These are phyloP conservation scores for Phaeotremella fagi DNA, from an alignment of 768 basidiomycete species.

Conservation along the genomic window DNA sequence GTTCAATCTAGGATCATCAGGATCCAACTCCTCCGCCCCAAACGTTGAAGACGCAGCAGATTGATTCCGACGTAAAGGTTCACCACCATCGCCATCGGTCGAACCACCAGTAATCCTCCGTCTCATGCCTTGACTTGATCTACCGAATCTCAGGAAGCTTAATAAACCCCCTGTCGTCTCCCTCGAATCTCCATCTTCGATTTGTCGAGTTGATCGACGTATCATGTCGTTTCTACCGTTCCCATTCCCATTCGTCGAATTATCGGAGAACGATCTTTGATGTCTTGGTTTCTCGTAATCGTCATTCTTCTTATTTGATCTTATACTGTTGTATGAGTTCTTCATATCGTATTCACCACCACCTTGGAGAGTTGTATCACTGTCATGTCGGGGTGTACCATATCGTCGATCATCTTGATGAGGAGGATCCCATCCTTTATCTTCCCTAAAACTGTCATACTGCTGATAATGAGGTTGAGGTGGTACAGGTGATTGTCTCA, in stretches of 20 bases:
- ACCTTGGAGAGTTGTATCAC: slow-evolving; percentile 2
- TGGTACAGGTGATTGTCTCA: slow-evolving; percentile 14
- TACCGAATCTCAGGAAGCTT: slow-evolving; percentile 29
- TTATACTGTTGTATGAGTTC: too few species aligned
- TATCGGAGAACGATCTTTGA: too few species aligned
- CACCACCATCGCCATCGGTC: slow-evolving; percentile 4
- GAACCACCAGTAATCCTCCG: slow-evolving; percentile 5
- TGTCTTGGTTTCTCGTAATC: too few species aligned
- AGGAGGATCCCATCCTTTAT: slow-evolving; percentile 4
- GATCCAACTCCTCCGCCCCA: slow-evolving; percentile 53
- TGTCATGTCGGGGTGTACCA: slow-evolving; percentile 2
- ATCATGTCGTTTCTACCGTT: too few species aligned
- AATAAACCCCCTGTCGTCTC: too few species aligned
- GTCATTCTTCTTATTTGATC: too few species aligned
- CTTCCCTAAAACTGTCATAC: not conserved
- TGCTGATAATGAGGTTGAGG: too few species aligned
- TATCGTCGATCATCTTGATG: not conserved
- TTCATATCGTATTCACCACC: not conserved
- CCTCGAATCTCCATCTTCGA: slow-evolving; percentile 21
- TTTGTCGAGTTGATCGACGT: slow-evolving; percentile 25
- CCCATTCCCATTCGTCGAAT: too few species aligned
- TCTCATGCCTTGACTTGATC: slow-evolving; percentile 17
- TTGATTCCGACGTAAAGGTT: slow-evolving; percentile 20
- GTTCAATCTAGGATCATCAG: slow-evolving; percentile 68
- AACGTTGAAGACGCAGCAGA: slow-evolving; percentile 10